Evolutionary conservation across 208 protist species (phyloP), one percentile per base, ranked within the genome.

Genomic region (Trypanosoma lewisi): DNA sequence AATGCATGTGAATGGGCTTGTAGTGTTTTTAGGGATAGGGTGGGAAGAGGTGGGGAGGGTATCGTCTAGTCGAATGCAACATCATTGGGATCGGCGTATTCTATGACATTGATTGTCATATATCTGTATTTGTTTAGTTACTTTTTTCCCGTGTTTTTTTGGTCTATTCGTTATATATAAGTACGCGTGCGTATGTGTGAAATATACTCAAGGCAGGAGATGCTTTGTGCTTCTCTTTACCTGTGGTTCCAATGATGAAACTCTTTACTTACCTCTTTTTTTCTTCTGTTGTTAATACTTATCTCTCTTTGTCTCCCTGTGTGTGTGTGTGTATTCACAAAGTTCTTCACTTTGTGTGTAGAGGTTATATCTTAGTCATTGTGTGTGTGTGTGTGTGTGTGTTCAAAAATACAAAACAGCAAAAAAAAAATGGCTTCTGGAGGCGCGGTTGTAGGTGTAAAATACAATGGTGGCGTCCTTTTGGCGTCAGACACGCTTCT

Each of bases 391-490:
- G 36, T 14, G 8, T 51, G 16, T 51, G 12, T 4, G 47, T 2
- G 11, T 23, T 19, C 16, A 41, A n/a, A 59, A 57, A 48, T 58
- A 48, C 17, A 45, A 50, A 21, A 47, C n/a, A n/a, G n/a, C n/a
- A 37, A 19, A 34, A 52, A 31, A 36, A 59, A 34, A 42, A 98
- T 98, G 75, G 95, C 98, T 12, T 98, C 97, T 47, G 97, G 97
- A 67, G 97, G 95, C 12, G 98, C 94, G 45, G 93, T 99, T n/a
- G 70, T 99, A 63, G 98, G 77, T 36, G 74, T 99, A 49, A 98
- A 98, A 86, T 99, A 97, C 80, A 93, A 98, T 58, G 97, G 89
- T 64, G 98, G 98, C 54, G 97, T 99, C 17, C 72, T 98, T 31
- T 72, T 99, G 42, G 96, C 95, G 23, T 73, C 87, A 8, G 98